Percentiles rank a stretch among this genome's conserved stretches.
phyloP scores from a whole-genome alignment of 345 rosid genomes.

The Microcos paniculata region DNA sequence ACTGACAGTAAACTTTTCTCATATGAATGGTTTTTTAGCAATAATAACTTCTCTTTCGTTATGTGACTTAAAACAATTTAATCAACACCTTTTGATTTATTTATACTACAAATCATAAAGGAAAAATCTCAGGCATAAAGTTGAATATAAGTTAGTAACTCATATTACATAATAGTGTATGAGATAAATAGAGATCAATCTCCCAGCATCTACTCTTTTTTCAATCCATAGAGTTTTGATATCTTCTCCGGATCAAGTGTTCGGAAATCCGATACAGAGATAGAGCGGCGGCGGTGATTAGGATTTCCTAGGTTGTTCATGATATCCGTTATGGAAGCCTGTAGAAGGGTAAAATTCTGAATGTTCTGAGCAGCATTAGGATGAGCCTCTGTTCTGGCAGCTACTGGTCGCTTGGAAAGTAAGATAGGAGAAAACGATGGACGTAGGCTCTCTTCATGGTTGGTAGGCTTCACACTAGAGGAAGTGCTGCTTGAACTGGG shows the following conservation, averaged over 20 bases:
- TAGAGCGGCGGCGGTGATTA: constrained; percentile 42
- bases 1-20: too few relatives aligned
- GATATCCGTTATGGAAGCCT: constrained; percentile 56
- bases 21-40: too few relatives aligned
- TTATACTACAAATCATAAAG: too few relatives aligned
- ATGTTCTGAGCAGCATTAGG: constrained; percentile 58
- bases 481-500: constrained; percentile 34
- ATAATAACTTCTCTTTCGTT: too few relatives aligned
- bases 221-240: constrained; percentile 7
- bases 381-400: constrained; percentile 42
- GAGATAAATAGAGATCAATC: background rate
- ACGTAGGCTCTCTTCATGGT: constrained; percentile 10
- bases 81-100: too few relatives aligned
- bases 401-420: constrained; percentile 12
- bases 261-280: constrained; percentile 53
- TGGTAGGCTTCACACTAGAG: constrained; percentile 21
- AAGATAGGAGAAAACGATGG: constrained; percentile 42
- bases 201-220: background rate
- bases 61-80: too few relatives aligned
- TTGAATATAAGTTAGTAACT: too few relatives aligned
- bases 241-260: constrained; percentile 41
- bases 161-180: background rate
- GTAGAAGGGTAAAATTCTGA: constrained; percentile 33
- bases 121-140: too few relatives aligned
- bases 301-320: constrained; percentile 41